phyloP scores from a whole-genome alignment of 306 rosid genomes.

The Trifolium subterraneum region DNA sequence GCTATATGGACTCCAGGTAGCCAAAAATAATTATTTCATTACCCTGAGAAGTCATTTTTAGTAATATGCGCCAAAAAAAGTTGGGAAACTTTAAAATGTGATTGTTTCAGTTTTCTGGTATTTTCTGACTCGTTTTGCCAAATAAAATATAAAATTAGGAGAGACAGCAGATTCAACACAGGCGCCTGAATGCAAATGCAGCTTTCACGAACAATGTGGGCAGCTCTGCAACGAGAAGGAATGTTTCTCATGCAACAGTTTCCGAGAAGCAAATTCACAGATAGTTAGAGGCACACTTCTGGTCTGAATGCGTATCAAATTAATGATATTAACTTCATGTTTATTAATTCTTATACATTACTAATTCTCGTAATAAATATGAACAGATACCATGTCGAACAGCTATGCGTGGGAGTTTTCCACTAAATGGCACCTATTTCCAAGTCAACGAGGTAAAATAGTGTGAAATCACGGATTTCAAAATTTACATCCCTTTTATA shows the following conservation, averaged over 20 bases:
- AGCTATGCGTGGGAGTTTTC: slow-evolving; percentile 95
- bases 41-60: slow-evolving; percentile 30
- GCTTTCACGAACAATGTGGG: slow-evolving; percentile 63
- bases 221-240: slow-evolving; percentile 75
- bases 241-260: slow-evolving; percentile 86
- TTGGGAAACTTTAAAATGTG: slow-evolving; percentile 24
- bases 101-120: slow-evolving; percentile 30
- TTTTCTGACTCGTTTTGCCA: slow-evolving; percentile 39
- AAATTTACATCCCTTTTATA: slow-evolving; percentile 26
- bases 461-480: slow-evolving; percentile 5
- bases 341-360: not conserved
- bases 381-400: slow-evolving; percentile 93
- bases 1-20: slow-evolving; percentile 99
- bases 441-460: slow-evolving; percentile 90
- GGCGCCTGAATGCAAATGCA: slow-evolving; percentile 80
- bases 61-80: slow-evolving; percentile 26
- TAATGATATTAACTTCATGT: slow-evolving; percentile 20
- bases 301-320: slow-evolving; percentile 60
- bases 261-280: slow-evolving; percentile 77
- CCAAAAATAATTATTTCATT: slow-evolving; percentile 24
- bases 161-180: slow-evolving; percentile 89
- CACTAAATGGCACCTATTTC: slow-evolving; percentile 94
- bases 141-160: slow-evolving; percentile 61
- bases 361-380: slow-evolving; percentile 45
- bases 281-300: slow-evolving; percentile 85